Evolutionary conservation across 148 eudicot species (phyloP), one percentile per base, ranked within the genome.

Genomic region (Rhododendron mucronatum): DNA sequence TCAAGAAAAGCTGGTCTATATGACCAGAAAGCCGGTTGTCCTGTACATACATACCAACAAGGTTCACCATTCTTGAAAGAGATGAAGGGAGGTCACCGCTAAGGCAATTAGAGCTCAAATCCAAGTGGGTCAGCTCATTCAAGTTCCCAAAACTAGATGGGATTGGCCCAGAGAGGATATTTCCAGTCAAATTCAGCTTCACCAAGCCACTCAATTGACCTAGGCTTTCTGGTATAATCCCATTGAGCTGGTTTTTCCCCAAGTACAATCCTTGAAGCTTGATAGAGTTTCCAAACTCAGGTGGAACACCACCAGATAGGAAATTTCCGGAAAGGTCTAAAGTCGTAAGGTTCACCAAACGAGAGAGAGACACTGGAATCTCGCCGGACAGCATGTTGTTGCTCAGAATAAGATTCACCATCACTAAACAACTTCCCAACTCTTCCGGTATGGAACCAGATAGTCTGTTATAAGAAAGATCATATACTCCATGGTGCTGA

Each of bases 401-500:
- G 85, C 69, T 87, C 16, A 92, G 67, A 48, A 92, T n/a, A 83
- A 92, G 91, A 88, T 92, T 89, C 73, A 88, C 91, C 51, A 92
- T 12, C 13, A 90, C 94, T 73, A 83, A 73, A 87, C 94, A 92
- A 20, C 75, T 82, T 26, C 92, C 92, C 37, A 92, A 74, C 44
- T 89, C 94, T 50, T 89, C 92, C 0, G 94, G 94, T 53, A 92
- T 85, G 26, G 88, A 80, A 45, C 94, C 94, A 23, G 88, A 85
- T 67, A 92, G 82, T 37, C 81, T 83, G 80, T 92, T 92, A 83
- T 83, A 61, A 2, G 94, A 91, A 23, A 92, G 87, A 87, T 92
- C 94, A 81, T 48, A 92, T 0, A 92, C 84, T 30, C 94, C 94
- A 65, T 87, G 92, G 71, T 92, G 94, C 88, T 92, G 94, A 55